Evolutionary conservation across 768 basidiomycete species (phyloP).

Genomic region (Royoungia palumana): DNA sequence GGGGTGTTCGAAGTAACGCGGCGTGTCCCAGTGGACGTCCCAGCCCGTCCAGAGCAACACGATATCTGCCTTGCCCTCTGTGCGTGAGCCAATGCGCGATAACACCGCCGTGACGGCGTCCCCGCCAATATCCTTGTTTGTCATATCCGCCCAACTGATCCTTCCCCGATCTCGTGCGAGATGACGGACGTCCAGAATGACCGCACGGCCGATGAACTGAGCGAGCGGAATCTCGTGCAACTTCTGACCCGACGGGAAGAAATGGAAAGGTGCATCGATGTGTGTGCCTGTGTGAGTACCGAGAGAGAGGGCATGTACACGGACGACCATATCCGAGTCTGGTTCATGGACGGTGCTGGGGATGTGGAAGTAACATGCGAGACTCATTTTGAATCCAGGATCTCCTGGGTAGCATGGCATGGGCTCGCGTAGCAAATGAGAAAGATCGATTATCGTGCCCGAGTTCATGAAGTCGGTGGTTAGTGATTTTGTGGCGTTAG

Average conservation of each 20-base stretch:
- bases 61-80: constrained; percentile 32
- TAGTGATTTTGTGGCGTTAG: too few relatives aligned
- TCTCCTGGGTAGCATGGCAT: constrained; percentile 30
- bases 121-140: not conserved
- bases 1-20: constrained; percentile 59
- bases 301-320: constrained; percentile 41
- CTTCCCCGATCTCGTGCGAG: constrained; percentile 38
- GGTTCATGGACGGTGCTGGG: constrained; percentile 17
- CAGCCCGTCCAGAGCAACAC: constrained; percentile 68
- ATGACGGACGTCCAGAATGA: constrained; percentile 52
- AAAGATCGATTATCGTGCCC: constrained; percentile 23
- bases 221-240: constrained; percentile 57
- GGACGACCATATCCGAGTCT: constrained; percentile 15
- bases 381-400: constrained; percentile 19
- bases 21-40: constrained; percentile 51
- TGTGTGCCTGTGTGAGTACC: constrained; percentile 78
- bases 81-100: constrained; percentile 22
- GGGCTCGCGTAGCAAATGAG: constrained; percentile 23
- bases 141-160: constrained; percentile 50
- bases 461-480: too few relatives aligned
- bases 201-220: constrained; percentile 51
- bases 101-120: not conserved
- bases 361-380: constrained; percentile 15
- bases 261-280: constrained; percentile 76
- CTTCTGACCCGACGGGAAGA: constrained; percentile 52